phyloP scores from a whole-genome alignment of 108 stramenopile genomes.

The Cyclostephanos invisitatus region DNA sequence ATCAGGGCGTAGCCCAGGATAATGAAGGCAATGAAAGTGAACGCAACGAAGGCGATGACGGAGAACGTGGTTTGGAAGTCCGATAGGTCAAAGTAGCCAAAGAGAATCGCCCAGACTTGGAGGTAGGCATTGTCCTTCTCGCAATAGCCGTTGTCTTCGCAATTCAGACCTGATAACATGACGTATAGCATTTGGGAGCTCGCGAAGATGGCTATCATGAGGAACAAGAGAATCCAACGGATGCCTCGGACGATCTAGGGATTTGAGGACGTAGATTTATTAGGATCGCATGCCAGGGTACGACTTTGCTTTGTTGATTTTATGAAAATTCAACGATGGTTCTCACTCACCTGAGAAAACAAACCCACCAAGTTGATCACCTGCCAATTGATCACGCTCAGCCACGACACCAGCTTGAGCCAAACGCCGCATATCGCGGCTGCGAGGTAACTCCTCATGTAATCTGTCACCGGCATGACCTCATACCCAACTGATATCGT shows the following conservation, averaged over 20 bases:
- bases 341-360: slow-evolving; percentile 36
- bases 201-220: slow-evolving; percentile 44
- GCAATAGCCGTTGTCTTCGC: slow-evolving; percentile 47
- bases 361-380: slow-evolving; percentile 50
- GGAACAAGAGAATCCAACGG: slow-evolving; percentile 50
- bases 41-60: slow-evolving; percentile 46
- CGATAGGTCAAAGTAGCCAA: slow-evolving; percentile 44
- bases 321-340: not conserved
- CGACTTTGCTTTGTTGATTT: not conserved
- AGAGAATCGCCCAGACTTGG: slow-evolving; percentile 50
- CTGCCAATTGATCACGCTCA: slow-evolving; percentile 58
- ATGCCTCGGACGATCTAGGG: slow-evolving; percentile 45
- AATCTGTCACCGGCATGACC: slow-evolving; percentile 34
- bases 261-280: not conserved
- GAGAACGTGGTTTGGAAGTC: slow-evolving; percentile 44
- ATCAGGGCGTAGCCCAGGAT: slow-evolving; percentile 45
- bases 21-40: slow-evolving; percentile 43
- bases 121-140: slow-evolving; percentile 49
- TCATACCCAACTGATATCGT: slow-evolving; percentile 23
- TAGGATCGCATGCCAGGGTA: not conserved
- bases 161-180: slow-evolving; percentile 50
- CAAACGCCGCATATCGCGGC: slow-evolving; percentile 47
- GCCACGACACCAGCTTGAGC: slow-evolving; percentile 48
- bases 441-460: slow-evolving; percentile 53
- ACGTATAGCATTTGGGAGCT: slow-evolving; percentile 57